Base-by-base conservation (phyloP, 441 rosid genomes). In the Monsonia emarginata region DNA sequence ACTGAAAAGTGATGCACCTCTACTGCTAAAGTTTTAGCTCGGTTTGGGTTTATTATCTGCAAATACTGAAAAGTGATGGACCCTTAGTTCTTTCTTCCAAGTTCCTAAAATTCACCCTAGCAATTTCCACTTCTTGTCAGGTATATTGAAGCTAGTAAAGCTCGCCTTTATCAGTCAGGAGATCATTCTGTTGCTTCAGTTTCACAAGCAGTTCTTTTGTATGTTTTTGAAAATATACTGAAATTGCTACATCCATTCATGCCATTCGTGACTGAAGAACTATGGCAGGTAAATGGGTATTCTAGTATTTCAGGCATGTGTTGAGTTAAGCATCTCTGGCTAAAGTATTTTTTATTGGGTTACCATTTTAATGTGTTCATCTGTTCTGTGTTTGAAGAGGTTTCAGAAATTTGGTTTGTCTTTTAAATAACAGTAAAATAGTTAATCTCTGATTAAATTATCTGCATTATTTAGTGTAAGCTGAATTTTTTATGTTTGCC, bases 71-170 rank as follows among this genome's bases (percentile, higher is more conserved):
- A 56, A 24, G 1, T 56, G 1, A 56, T 56, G 61, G 16, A 56
- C 8, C 13, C 11, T 0, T 4, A 5, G 22, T 14, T 18, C 8
- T 9, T 52, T 21, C 58, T 22, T 52, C 1, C 7, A 56, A 56
- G 28, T 25, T 56, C 61, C 24, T 56, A 25, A 56, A 56, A 11
- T 13, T 56, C 61, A 5, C 24, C 24, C 25, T 19, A 21, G 25
- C 56, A 24, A 11, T 56, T 56, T 25, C 61, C 61, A 56, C 28
- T 7, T 56, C 21, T 30, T 68, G 32, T 52, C 72, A 93, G 98
- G 98, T 93, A 90, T 66, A 93, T 93, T 70, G 98, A 93, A 86
- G 90, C 97, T 74, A 88, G 98, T 73, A 93, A 93, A 80, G 86
- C 96, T 74, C 90, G 92, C 65, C 82, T 93, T 50, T 86, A 87